Evolutionary conservation across 2,329 filamentous ascomycete genomes (phyloP), one percentile per base, ranked within the genome.

Genomic region (Sclerotinia nivalis): DNA sequence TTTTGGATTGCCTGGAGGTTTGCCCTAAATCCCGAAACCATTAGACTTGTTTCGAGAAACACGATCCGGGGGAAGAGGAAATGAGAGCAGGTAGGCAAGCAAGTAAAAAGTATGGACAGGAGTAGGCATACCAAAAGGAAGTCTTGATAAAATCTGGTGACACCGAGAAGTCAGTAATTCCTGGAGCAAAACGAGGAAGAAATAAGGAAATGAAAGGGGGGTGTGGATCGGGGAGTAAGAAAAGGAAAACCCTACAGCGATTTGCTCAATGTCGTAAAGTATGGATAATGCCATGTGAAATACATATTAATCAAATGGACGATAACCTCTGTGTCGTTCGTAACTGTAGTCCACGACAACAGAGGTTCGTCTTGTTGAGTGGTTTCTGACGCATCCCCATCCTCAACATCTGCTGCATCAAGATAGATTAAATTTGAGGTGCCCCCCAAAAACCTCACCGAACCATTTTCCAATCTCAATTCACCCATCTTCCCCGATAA

Each of bases 251-350:
- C 55, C 3, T n/a, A 58, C 45, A 97, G 83, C 50, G 86, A 89
- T 79, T 93, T 96, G 18, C 94, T 95, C 9, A 98, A 83, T 0
- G 92, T 96, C 5, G 93, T 95, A 79, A 98, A 99, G 81, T 96
- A 98, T 25, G 93, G 90, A 80, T 98, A 98, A 80, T 98, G 96
- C 91, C 95, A 98, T 75, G 90, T 93, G 81, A 98, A 98, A 81
- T 99, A 99, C 92, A 98, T 94, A 77, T 94, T 95, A 78, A 99
- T 88, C 25, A 99, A 87, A 80, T 97, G 95, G 22, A 89, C 87
- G 75, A 97, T 89, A 59, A 97, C 84, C 68, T 91, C 87, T 34
- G 89, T 85, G 78, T 97, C 93, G 65, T 88, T 84, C 1, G 93
- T 97, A 59, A 97, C 93, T 22, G 85, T 87, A 0, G 95, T 97